Base-by-base conservation (phyloP, 768 basidiomycete species). In the Crucibulum laeve region DNA sequence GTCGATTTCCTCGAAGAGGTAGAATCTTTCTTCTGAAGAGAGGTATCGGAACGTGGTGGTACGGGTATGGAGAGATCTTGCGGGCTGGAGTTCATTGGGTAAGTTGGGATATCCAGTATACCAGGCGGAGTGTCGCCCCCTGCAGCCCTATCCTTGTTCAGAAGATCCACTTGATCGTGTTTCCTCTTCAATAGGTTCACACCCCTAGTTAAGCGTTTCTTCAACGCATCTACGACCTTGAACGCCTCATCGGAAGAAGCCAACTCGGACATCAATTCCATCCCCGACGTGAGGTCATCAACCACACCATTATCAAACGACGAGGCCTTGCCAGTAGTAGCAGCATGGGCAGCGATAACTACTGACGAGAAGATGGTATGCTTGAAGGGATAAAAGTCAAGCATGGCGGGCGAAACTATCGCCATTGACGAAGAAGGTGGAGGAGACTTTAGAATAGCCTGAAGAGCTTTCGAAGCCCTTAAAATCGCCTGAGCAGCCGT, bases 261-360 rank as follows among this genome's bases (percentile, higher is more conserved):
- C 36, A 53, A 49, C 13, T 26, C 47, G 33, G 42, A 46, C 1
- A 67, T 49, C 19, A 64, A 42, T 22, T 58, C 57, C 23, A 68
- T 42, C 0, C 59, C 62, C 3, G 43, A 34, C 4, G 17, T 41
- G 6, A 61, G 58, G 47, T 60, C 61, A 22, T 60, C 62, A 46
- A 56, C 41, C 26, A 56, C 37, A 4, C 44, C 73, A 73, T 42
- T 69, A 65, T 8, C 68, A 56, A 43, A 62, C 55, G 41, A 61
- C 44, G n/a, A n/a, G n/a, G n/a, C n/a, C n/a, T n/a, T n/a, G n/a
- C n/a, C n/a, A n/a, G n/a, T n/a, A n/a, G n/a, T n/a, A n/a, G n/a
- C n/a, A n/a, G n/a, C n/a, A n/a, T n/a, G n/a, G n/a, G n/a, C n/a
- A n/a, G n/a, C n/a, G n/a, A n/a, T n/a, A n/a, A n/a, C n/a, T n/a